Percentiles rank a stretch among this genome's conserved stretches.
Conservation (phyloP, 2,329 filamentous ascomycete species). For the Microsporum canis region DNA sequence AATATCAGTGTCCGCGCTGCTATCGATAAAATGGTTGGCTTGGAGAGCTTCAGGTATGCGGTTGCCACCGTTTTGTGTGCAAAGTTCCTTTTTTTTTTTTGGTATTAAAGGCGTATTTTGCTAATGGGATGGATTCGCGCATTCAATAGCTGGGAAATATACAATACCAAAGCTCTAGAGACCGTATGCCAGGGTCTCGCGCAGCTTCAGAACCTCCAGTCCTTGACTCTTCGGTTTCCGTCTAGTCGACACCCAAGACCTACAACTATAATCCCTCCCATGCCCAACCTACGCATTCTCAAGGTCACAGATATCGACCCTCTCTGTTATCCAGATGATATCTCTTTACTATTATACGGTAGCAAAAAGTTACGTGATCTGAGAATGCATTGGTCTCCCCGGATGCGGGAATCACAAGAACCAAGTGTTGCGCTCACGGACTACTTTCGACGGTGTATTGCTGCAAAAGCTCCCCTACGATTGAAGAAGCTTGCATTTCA, state of each 20-base stretch:
- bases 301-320: constrained; percentile 51
- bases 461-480: constrained; percentile 36
- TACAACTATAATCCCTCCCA: constrained; percentile 44
- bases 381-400: constrained; percentile 49
- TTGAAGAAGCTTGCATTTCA: constrained; percentile 44
- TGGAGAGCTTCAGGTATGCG: constrained; percentile 42
- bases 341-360: constrained; percentile 44
- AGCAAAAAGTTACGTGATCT: constrained; percentile 45
- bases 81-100: background rate
- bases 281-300: constrained; percentile 44
- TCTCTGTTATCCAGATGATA: constrained; percentile 53
- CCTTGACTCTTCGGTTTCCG: constrained; percentile 46
- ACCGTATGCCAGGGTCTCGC: constrained; percentile 48
- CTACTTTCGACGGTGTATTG: constrained; percentile 46
- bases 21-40: constrained; percentile 46
- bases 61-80: background rate
- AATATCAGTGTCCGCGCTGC: constrained; percentile 49
- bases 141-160: constrained; percentile 44
- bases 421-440: constrained; percentile 44
- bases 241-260: constrained; percentile 47
- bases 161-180: constrained; percentile 47
- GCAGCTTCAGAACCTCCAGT: constrained; percentile 39
- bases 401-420: constrained; percentile 50
- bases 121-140: background rate
- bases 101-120: background rate